Base-by-base conservation (phyloP, 805 yeast genomes). In the Pichia paraexigua region DNA sequence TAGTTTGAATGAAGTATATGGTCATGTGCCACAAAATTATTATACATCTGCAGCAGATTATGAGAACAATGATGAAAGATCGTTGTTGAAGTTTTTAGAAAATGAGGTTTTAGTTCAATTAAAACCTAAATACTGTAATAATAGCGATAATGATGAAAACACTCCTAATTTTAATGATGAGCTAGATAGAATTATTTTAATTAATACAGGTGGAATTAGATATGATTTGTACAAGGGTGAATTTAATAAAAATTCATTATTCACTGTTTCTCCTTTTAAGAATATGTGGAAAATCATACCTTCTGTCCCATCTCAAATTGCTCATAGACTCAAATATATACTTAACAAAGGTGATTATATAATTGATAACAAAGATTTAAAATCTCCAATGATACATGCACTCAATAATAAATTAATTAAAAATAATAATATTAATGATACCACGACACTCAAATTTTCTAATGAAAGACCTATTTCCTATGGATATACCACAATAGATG, bases 131-230 rank as follows among this genome's bases (percentile, higher is more conserved):
- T 44, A 58, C 10, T 65, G 69, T 47, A 53, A 56, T 45, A 39
- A 45, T 24, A 18, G 7, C 4, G 25, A 24, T 24, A 7, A 24
- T 5, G 25, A 47, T 13, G 27, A 49, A 9, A 51, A 51, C 12
- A 48, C 49, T 0, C 46, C 53, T 3, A 48, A 56, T 24, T 27
- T 20, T 1, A 46, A 17, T 63, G 76, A 55, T 58, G 60, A 58
- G 63, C 69, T 71, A 48, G 61, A 69, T 1, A 71, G 88, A 50
- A 70, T 82, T 28, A 76, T 89, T 25, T 68, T 87, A 44, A 79
- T 87, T 53, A 92, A 92, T 64, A 85, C 96, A 0, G 97, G 97
- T 1, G 84, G 96, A 5, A 77, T 91, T 3, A 76, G 97, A 49
- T 92, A 87, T 62, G 97, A 91, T 66, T 68, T 91, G 45, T 85